Conservation (phyloP, 2,329 filamentous ascomycete genomes). For the Stachybotrys echinatus region DNA sequence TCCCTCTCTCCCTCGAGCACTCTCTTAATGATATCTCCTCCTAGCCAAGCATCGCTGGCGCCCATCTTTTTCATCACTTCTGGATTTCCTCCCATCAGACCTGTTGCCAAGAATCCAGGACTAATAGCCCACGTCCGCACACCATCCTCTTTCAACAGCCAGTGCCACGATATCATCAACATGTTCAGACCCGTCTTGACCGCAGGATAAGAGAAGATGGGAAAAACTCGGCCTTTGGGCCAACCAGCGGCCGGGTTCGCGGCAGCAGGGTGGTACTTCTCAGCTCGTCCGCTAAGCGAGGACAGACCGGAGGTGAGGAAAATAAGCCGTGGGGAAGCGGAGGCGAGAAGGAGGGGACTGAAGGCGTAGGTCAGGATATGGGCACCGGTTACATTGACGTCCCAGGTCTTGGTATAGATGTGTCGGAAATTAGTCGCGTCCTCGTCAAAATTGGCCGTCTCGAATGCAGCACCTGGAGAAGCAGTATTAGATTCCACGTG, state of each 20-base stretch:
- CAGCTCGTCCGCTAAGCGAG: constrained; percentile 25
- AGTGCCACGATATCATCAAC: constrained; percentile 35
- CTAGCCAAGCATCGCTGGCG: constrained; percentile 26
- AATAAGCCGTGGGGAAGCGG: constrained; percentile 37
- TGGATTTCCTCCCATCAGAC: constrained; percentile 26
- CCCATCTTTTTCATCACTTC: constrained; percentile 25
- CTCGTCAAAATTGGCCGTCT: constrained; percentile 19
- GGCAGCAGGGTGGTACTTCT: constrained; percentile 17
- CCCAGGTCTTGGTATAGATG: constrained; percentile 38
- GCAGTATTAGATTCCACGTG: background rate
- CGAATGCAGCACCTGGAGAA: constrained; percentile 34
- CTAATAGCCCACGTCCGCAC: constrained; percentile 44
- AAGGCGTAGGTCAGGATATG: constrained; percentile 33
- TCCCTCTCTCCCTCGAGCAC: constrained; percentile 38
- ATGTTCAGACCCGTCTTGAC: constrained; percentile 23
- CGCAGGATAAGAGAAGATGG: constrained; percentile 13
- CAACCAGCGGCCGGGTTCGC: constrained; percentile 31
- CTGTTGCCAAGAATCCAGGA: constrained; percentile 44
- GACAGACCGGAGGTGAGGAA: constrained; percentile 43
- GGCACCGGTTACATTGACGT: constrained; percentile 45
- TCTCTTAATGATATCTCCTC: constrained; percentile 29
- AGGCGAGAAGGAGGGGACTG: constrained; percentile 36
- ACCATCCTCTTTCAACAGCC: constrained; percentile 38
- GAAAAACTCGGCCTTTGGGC: constrained; percentile 45
- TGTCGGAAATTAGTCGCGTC: constrained; percentile 27